Evolutionary conservation across 768 basidiomycete genomes (phyloP).

Genomic region (Lactifluus pinguis): DNA sequence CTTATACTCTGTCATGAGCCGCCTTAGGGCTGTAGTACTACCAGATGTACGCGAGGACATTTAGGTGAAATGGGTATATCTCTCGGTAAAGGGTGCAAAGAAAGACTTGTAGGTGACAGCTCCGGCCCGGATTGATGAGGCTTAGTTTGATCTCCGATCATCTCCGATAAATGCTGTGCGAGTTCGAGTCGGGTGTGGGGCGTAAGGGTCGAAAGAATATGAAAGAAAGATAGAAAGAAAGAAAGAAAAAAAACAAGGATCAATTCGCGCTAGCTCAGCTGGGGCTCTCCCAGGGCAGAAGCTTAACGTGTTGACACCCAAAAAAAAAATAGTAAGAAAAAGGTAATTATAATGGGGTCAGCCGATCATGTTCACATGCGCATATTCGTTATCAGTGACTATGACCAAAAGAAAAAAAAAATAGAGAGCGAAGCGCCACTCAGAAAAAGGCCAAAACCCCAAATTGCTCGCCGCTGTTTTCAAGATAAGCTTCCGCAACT

Average conservation of each 20-base stretch:
- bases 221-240: too few species aligned
- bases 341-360: not conserved
- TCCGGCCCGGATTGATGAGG: slow-evolving; percentile 4
- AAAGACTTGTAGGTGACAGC: not conserved
- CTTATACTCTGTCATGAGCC: slow-evolving; percentile 91
- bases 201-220: too few species aligned
- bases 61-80: not conserved
- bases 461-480: too few species aligned
- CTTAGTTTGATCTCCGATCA: not conserved
- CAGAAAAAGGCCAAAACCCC: not conserved
- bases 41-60: slow-evolving; percentile 49
- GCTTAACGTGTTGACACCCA: not conserved
- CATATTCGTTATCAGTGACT: not conserved
- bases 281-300: not conserved
- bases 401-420: not conserved
- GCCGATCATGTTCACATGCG: not conserved
- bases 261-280: not conserved
- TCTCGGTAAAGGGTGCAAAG: not conserved
- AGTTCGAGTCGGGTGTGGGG: too few species aligned
- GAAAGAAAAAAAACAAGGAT: not conserved
- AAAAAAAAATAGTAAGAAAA: too few species aligned
- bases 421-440: not conserved
- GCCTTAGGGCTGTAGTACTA: slow-evolving; percentile 65
- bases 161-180: not conserved
- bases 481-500: not conserved